Evolutionary conservation across 1,284 basidiomycete species (phyloP).

Genomic region (Somion occarium): DNA sequence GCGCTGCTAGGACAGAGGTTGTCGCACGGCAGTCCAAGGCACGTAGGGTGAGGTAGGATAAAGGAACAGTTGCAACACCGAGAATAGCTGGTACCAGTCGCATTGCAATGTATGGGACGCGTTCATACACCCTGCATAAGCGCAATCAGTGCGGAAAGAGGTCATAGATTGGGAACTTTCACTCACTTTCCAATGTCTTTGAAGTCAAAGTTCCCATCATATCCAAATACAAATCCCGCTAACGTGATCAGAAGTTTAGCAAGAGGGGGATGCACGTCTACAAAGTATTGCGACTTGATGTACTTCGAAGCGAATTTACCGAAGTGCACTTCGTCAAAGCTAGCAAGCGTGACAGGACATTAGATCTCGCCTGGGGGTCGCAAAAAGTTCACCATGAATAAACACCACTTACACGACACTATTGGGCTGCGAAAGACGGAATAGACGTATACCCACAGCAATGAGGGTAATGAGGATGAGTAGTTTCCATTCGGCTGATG

Average conservation of each 20-base stretch:
- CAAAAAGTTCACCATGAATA: slow-evolving; percentile 1
- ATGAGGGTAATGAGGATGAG: slow-evolving; percentile 60
- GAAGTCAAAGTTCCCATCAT: slow-evolving; percentile 93
- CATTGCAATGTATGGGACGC: slow-evolving; percentile 96
- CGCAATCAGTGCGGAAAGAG: slow-evolving; percentile 7
- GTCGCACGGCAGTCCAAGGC: slow-evolving; percentile 87
- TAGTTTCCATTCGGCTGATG: slow-evolving; percentile 70
- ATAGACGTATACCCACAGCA: slow-evolving; percentile 72
- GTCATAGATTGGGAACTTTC: slow-evolving; percentile 6
- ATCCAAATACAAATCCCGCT: slow-evolving; percentile 86
- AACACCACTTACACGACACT: slow-evolving; percentile 78
- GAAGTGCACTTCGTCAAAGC: slow-evolving; percentile 97
- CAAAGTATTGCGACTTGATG: slow-evolving; percentile 86
- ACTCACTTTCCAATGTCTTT: slow-evolving; percentile 93
- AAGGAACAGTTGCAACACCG: slow-evolving; percentile 85
- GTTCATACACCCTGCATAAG: slow-evolving; percentile 63
- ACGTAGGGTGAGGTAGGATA: slow-evolving; percentile 93
- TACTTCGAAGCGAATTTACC: slow-evolving; percentile 93
- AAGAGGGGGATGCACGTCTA: slow-evolving; percentile 97
- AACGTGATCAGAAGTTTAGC: slow-evolving; percentile 95
- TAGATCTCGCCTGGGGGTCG: background rate
- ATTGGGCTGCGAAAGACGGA: slow-evolving; percentile 74
- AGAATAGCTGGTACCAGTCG: slow-evolving; percentile 88
- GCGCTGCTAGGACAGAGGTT: slow-evolving; percentile 83
- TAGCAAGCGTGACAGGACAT: slow-evolving; percentile 27